Base-by-base conservation (phyloP, 192 early-diverging fungal species). In the Rhizophagus sp. region DNA sequence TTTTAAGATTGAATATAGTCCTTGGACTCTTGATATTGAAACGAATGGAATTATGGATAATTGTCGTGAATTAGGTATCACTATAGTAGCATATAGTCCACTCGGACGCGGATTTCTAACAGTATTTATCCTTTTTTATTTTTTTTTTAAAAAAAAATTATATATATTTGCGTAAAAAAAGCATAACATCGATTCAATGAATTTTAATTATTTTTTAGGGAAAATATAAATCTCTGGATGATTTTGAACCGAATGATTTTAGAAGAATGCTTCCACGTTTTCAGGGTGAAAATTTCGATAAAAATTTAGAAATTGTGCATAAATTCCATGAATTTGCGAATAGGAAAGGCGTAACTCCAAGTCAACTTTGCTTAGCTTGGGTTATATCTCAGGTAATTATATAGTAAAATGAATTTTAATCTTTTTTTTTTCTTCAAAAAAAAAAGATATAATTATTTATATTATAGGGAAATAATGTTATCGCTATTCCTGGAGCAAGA, bases 61-160 rank as follows among this genome's bases (percentile, higher is more conserved):
- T 19, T 94, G 93, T 81, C 88, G 91, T 68, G 92, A 94, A 78
- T 87, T 95, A 4, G 92, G 92, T 49, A 85, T 96, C 62, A 91
- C 87, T 19, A 80, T 93, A 12, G 84, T 96, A 25, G 92, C 95
- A 2, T 92, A 94, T 72, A 91, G 92, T 9, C 93, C 93, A 4
- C 78, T 95, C 4, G 93, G 92, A 3, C 87, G 90, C 64, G 95
- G 95, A 6, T 89, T 93, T 52, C 77, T 95, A 69, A 90, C 90
- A 2, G 69, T 71, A 44, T 27, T 50, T 57, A 22, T 27, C 72
- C 8, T 77, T 65, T 73, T 82, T n/a, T n/a, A n/a, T n/a, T 41
- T 65, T 50, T 50, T 36, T n/a, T 9, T 15, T 30, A 30, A 76
- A 36, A 19, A 52, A 19, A 52, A 19, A 52, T 15, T 17, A 0